Base-by-base conservation (phyloP, 2,329 filamentous ascomycete species). In the Venturiaceae sp. region DNA sequence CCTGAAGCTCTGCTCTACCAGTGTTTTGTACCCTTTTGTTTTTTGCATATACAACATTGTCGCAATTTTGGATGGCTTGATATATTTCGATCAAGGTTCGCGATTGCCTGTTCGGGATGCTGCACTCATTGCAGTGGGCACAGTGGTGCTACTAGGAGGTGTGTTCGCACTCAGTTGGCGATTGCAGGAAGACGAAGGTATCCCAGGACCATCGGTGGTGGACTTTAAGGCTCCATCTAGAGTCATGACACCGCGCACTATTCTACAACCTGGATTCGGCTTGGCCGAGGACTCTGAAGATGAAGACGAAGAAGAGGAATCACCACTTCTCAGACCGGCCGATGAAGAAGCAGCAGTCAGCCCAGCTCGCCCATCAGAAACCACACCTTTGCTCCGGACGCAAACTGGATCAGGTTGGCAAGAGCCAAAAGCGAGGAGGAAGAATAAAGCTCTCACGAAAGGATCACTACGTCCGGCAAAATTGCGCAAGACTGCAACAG, bases 1-100 rank as follows among this genome's bases (percentile, higher is more conserved):
- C 57, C 80, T 99, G 62, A 96, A 96, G 73, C 81, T 99, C 56
- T 91, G 95, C 71, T 96, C 92, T 58, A 97, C 94, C 23, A 96
- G 90, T 66, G 87, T 97, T 62, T 80, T 99, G 64, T 99, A 99
- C 72, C 94, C 94, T 5, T 86, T 97, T 65, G 92, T 97, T 39
- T 99, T 99, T 74, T 99, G 94, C 79, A 84, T 97, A 63, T 99
- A 97, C 80, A 99, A 99, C 78, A 96, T 99, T 67, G 92, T 97
- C 68, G 94, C 94, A 64, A 99, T 99, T 65, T 78, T 97, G 64
- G 94, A 99, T 73, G 94, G 94, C 33, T 80, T 99, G 64, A 96
- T 99, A 66, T 99, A 97, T 74, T 99, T 97, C 75, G 82, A 87
- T 66, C 94, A 99, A 73, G 88, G 87, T 57, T 86, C 90, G 63